phyloP scores from a whole-genome alignment of 768 basidiomycete species.

The Tricholomella constricta region DNA sequence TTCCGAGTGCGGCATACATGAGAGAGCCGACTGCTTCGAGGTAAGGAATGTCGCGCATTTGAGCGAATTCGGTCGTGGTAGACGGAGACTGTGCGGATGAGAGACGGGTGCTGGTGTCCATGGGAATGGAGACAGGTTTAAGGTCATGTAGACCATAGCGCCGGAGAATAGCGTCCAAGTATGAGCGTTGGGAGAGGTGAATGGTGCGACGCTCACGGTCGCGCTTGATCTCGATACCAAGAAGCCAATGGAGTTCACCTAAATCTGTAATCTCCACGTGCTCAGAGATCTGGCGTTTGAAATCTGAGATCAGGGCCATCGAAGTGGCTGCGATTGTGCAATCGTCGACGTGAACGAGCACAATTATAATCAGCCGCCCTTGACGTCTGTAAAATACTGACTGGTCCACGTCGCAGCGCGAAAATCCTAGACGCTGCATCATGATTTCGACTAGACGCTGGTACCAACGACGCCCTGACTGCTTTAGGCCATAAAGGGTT shows the following conservation, averaged over 20 bases:
- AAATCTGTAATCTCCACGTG: conserved; percentile 29
- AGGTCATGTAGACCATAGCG: background rate
- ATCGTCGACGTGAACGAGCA: conserved; percentile 24
- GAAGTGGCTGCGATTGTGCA: conserved; percentile 20
- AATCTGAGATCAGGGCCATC: conserved; percentile 5
- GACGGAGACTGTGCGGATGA: conserved; percentile 8
- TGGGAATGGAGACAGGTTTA: conserved; percentile 4
- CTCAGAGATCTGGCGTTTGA: conserved; percentile 18
- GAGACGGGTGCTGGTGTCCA: background rate
- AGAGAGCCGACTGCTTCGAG: conserved; percentile 21
- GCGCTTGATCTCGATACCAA: conserved; percentile 26
- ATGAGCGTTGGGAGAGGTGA: conserved; percentile 30
- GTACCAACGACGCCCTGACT: conserved; percentile 25
- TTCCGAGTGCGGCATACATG: conserved; percentile 23
- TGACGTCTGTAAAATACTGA: conserved; percentile 18
- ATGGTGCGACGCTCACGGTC: conserved; percentile 15
- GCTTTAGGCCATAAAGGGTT: conserved; percentile 33
- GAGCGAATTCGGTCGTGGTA: background rate
- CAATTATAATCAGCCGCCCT: conserved; percentile 13
- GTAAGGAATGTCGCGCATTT: conserved; percentile 8
- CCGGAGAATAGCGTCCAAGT: conserved; percentile 31
- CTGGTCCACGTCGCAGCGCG: conserved; percentile 18
- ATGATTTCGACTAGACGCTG: conserved; percentile 9
- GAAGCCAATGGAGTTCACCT: conserved; percentile 29
- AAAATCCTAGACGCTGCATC: conserved; percentile 7